phyloP scores from a whole-genome alignment of 2,329 filamentous ascomycete genomes.

The Lachnellula subtilissima region DNA sequence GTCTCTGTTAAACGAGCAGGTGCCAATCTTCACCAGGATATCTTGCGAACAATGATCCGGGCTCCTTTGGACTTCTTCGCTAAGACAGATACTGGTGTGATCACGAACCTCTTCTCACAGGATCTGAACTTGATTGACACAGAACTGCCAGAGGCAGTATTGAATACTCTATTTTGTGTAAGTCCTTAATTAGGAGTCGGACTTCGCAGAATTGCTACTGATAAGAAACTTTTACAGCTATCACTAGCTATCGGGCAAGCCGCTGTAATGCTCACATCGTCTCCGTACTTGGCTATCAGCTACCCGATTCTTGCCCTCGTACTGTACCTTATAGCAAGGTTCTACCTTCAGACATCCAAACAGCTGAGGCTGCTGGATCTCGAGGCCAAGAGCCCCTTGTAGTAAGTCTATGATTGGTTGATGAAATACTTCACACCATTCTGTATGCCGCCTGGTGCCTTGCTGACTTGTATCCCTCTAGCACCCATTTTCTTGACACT shows the following conservation, averaged over 20 bases:
- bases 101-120: conserved; percentile 23
- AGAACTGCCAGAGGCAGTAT: conserved; percentile 18
- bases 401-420: conserved; percentile 14
- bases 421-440: not conserved
- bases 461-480: not conserved
- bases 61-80: conserved; percentile 18
- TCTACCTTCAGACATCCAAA: conserved; percentile 43
- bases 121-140: conserved; percentile 26
- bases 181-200: not conserved
- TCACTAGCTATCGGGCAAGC: not conserved
- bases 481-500: conserved; percentile 41
- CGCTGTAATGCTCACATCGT: conserved; percentile 5
- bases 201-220: too few relatives aligned
- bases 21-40: conserved; percentile 22
- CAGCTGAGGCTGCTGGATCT: conserved; percentile 44
- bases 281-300: conserved; percentile 3
- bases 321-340: conserved; percentile 31
- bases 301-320: conserved; percentile 8
- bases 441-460: too few relatives aligned
- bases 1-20: conserved; percentile 22
- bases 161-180: conserved; percentile 1
- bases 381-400: conserved; percentile 40
- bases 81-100: conserved; percentile 14
- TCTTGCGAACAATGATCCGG: conserved; percentile 16
- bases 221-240: not conserved